Conservation (phyloP, 257 asterid genomes). For the Salvia miltiorrhiza region DNA sequence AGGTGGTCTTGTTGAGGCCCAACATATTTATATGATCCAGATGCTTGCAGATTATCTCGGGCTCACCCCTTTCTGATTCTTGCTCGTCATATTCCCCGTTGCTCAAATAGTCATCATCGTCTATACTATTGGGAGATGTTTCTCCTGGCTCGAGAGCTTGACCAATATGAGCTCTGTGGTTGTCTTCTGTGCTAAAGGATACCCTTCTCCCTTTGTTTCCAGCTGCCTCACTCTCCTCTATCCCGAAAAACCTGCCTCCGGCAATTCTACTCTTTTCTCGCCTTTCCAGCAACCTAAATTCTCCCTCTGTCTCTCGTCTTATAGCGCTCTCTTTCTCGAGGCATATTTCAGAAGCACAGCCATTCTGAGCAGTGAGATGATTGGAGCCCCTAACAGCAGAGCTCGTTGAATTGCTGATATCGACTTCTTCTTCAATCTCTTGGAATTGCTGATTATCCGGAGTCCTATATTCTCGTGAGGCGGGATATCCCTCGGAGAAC, state of each 20-base stretch:
- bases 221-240: conserved; percentile 76
- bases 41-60: conserved; percentile 80
- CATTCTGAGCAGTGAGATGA: conserved; percentile 40
- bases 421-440: conserved; percentile 76
- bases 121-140: conserved; percentile 49
- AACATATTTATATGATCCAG: conserved; percentile 85
- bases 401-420: conserved; percentile 29
- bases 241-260: conserved; percentile 81
- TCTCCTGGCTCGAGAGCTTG: conserved; percentile 65
- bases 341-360: conserved; percentile 41
- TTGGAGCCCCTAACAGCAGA: conserved; percentile 25
- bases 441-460: conserved; percentile 27
- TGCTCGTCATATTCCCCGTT: conserved; percentile 72
- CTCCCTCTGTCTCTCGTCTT: conserved; percentile 97
- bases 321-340: conserved; percentile 89
- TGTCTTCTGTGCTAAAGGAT: conserved; percentile 79
- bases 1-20: conserved; percentile 90
- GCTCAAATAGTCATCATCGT: conserved; percentile 76
- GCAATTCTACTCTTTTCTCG: conserved; percentile 75
- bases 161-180: conserved; percentile 38
- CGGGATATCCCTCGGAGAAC: conserved; percentile 26
- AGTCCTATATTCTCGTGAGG: conserved; percentile 27
- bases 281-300: conserved; percentile 82
- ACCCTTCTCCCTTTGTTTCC: conserved; percentile 59
- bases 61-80: conserved; percentile 81